Evolutionary conservation across 75 land plant genomes (phyloP).

Genomic region (Pinus taeda): DNA sequence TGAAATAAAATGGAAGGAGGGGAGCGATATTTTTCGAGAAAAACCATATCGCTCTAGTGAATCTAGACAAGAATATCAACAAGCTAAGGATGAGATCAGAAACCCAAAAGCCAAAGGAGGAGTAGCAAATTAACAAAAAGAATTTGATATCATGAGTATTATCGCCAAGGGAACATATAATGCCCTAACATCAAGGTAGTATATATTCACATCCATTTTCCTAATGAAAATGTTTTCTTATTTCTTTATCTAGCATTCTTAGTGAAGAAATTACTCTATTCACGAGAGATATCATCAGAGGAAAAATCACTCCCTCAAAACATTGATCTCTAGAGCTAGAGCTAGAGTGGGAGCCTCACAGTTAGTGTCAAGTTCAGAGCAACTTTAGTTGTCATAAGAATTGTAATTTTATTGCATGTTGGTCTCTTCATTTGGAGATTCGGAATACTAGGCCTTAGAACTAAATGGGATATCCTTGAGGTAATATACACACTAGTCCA

Average conservation of each 20-base stretch:
- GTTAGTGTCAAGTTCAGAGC: slow-evolving; percentile 38
- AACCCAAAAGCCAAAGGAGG: too few species aligned
- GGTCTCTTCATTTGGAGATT: slow-evolving; percentile 35
- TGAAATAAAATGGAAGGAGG: too few species aligned
- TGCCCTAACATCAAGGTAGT: too few species aligned
- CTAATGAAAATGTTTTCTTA: slow-evolving; percentile 52
- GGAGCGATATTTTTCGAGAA: fast-evolving
- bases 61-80: too few species aligned
- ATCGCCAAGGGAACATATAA: too few species aligned
- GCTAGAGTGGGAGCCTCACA: not conserved
- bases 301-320: not conserved
- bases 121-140: too few species aligned
- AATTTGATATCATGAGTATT: too few species aligned
- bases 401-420: slow-evolving; percentile 22
- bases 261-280: slow-evolving; percentile 25
- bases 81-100: too few species aligned
- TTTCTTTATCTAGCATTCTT: slow-evolving; percentile 28
- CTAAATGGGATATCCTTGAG: slow-evolving; percentile 43
- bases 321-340: slow-evolving; percentile 9
- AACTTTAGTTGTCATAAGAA: slow-evolving; percentile 26
- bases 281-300: not conserved
- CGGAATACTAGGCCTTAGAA: not conserved
- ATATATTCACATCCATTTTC: slow-evolving; percentile 40
- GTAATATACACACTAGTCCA: slow-evolving; percentile 49
- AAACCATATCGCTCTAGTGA: too few species aligned